Evolutionary conservation across 1,284 basidiomycete genomes (phyloP).

Genomic region (Singerocomus rubriflavus): DNA sequence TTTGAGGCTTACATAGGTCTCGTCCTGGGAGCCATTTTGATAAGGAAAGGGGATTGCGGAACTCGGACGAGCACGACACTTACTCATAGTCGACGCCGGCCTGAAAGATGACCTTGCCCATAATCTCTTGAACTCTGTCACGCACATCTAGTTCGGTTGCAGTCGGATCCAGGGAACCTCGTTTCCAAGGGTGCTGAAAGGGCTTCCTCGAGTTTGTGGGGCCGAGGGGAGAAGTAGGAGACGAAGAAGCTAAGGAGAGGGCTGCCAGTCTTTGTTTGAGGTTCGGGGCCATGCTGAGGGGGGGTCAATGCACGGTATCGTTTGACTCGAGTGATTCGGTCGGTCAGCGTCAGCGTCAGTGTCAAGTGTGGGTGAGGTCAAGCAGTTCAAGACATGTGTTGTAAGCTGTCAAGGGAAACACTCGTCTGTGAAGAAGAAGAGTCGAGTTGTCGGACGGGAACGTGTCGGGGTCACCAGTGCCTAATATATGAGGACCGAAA

Average conservation of each 20-base stretch:
- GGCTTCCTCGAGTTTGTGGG: slow-evolving; percentile 32
- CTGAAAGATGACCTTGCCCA: slow-evolving; percentile 75
- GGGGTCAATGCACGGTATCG: not conserved
- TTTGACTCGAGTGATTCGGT: not conserved
- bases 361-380: not conserved
- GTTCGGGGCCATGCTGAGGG: slow-evolving; percentile 31
- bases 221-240: slow-evolving; percentile 39
- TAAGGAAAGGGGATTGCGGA: slow-evolving; percentile 10
- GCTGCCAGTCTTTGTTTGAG: slow-evolving; percentile 61
- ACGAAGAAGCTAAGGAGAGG: slow-evolving; percentile 48
- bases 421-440: not conserved
- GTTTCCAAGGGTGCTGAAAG: slow-evolving; percentile 32
- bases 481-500: not conserved
- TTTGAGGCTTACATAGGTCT: slow-evolving; percentile 68
- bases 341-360: not conserved
- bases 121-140: slow-evolving; percentile 59
- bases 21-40: slow-evolving; percentile 48
- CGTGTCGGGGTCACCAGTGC: slow-evolving; percentile 8
- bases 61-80: slow-evolving; percentile 22
- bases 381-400: slow-evolving; percentile 7
- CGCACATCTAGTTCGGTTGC: slow-evolving; percentile 31
- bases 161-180: slow-evolving; percentile 11
- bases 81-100: slow-evolving; percentile 87
- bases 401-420: not conserved
- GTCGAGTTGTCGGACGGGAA: not conserved